Evolutionary conservation across 1,139 yeast genomes (phyloP).

Genomic region (Blastobotrys capitulatus): DNA sequence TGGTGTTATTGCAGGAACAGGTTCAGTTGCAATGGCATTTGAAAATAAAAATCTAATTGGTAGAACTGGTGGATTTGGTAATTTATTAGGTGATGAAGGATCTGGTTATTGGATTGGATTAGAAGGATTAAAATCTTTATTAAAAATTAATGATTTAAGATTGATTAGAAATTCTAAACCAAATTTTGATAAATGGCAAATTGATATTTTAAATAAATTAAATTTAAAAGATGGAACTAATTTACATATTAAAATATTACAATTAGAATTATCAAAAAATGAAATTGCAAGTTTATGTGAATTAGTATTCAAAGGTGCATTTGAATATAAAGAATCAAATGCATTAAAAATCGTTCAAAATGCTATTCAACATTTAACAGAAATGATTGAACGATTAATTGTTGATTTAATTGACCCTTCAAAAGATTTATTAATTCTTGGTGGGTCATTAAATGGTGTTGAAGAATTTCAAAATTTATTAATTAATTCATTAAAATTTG

Average conservation of each 20-base stretch:
- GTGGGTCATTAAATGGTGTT: conserved; percentile 12
- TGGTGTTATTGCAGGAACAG: conserved; percentile 26
- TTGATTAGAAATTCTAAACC: neutral
- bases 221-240: conserved; percentile 2
- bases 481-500: conserved; percentile 4
- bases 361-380: conserved; percentile 9
- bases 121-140: conserved; percentile 17
- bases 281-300: conserved; percentile 4
- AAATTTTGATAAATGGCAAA: conserved; percentile 9
- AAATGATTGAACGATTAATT: neutral
- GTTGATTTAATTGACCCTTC: conserved; percentile 3
- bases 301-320: conserved; percentile 6
- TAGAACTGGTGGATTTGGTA: conserved; percentile 26
- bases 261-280: neutral
- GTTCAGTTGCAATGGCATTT: conserved; percentile 25
- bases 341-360: conserved; percentile 9
- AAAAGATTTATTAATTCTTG: conserved; percentile 4
- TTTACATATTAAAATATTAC: conserved; percentile 9
- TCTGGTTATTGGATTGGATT: conserved; percentile 26
- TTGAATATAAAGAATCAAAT: neutral
- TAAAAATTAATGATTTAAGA: conserved; percentile 8
- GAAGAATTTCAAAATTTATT: neutral
- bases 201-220: conserved; percentile 3
- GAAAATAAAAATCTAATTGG: conserved; percentile 8
- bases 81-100: conserved; percentile 27